These are phyloP conservation scores for Glycine latifolia DNA, from an alignment of 306 rosid species.

Conservation along the genomic window DNA sequence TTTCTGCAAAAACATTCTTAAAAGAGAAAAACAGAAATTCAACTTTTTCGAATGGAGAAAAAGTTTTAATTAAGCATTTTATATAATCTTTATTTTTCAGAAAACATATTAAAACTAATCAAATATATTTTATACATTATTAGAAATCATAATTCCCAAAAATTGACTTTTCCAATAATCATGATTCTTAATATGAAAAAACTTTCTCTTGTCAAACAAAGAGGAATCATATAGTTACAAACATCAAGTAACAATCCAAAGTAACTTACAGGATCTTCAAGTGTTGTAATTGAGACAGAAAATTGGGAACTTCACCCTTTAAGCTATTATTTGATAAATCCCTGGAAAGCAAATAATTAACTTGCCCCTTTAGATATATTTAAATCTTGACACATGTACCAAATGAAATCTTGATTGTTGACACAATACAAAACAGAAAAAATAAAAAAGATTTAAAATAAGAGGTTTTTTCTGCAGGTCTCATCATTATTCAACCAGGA, in stretches of 20 bases:
- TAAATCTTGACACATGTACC: neutral
- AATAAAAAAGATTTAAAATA: neutral
- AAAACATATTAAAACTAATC: no score
- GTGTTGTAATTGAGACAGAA: conserved; percentile 30
- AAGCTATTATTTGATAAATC: conserved; percentile 62
- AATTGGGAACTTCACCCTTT: conserved; percentile 45
- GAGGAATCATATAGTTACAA: neutral
- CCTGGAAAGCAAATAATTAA: conserved; percentile 43
- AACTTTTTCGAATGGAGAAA: no score
- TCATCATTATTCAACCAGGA: neutral
- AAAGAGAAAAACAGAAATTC: no score
- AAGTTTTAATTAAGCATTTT: no score
- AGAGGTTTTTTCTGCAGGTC: neutral
- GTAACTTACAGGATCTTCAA: conserved; percentile 54
- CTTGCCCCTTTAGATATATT: neutral
- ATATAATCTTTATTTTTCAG: no score
- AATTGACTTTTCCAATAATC: no score
- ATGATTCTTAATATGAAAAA: no score
- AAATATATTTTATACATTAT: no score
- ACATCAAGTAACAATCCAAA: neutral
- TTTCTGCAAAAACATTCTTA: no score
- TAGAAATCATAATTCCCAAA: no score
- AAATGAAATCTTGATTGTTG: neutral
- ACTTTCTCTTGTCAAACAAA: neutral
- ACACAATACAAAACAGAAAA: neutral